Evolutionary conservation across 148 eudicot genomes (phyloP), one percentile per base, ranked within the genome.

Genomic region (Talinum fruticosum): DNA sequence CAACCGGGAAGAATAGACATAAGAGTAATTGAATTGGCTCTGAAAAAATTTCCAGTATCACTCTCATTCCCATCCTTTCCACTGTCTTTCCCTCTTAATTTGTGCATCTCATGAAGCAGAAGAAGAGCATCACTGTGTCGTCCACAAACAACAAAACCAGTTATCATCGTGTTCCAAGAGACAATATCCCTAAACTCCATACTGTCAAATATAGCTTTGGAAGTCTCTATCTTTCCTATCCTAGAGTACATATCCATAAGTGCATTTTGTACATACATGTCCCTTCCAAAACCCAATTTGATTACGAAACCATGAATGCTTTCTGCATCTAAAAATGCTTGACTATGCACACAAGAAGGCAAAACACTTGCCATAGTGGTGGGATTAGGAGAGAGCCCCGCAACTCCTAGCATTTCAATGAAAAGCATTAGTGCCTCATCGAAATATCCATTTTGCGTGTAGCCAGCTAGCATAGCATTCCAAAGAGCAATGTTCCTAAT

Each of bases 391-490:
- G 77, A 68, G 69, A 91, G 33, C 69, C 84, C 88, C 0, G 87
- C 69, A 66, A 79, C 79, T 81, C 81, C 83, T 71, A 90, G 79
- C 91, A 94, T 84, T 72, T 87, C 83, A 79, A 90, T 73, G 78
- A 92, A 94, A 66, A 94, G 86, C 70, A 64, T 78, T 84, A 94
- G 81, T 3, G 95, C 97, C 62, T 89, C 79, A 68, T 83, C 83
- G 75, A 86, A 87, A 74, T 84, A 76, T 12, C 92, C 93, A 57
- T 90, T 94, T 75, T 88, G 89, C 1, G 95, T 77, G 83, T 92
- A 94, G 66, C 98, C 98, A 80, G 95, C 90, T 69, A 94, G 81
- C 95, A 94, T 89, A 75, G 97, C 90, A 84, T 94, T 94, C 93
- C 93, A 94, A 75, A 90, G 81, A 66, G 86, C 89, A 65, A 89